phyloP scores from a whole-genome alignment of 208 protist genomes.

The Leishmania braziliensis region DNA sequence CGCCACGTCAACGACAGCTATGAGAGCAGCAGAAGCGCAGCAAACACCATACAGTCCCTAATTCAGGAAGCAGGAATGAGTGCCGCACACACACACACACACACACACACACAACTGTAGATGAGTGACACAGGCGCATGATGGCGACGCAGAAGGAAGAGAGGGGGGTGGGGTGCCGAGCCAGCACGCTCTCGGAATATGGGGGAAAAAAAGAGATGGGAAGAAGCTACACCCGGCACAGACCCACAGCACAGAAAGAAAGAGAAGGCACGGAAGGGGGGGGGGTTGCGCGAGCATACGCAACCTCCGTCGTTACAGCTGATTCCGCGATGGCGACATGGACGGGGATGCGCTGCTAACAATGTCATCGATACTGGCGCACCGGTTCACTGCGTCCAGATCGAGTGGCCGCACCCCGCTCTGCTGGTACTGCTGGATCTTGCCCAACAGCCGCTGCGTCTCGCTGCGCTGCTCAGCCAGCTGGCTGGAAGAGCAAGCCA shows the following conservation, averaged over 20 bases:
- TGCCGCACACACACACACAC: background rate
- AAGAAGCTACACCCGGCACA: background rate
- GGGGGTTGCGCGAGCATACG: background rate
- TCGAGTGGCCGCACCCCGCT: background rate
- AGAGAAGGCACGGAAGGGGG: background rate
- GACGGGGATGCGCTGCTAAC: slow-evolving; percentile 13
- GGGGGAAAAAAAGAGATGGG: slow-evolving; percentile 26
- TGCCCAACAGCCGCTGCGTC: slow-evolving; percentile 26
- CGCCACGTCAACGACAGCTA: background rate
- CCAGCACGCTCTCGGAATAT: slow-evolving; percentile 1
- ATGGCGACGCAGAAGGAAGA: background rate
- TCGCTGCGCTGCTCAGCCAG: slow-evolving; percentile 32
- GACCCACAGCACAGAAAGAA: background rate
- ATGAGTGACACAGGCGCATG: background rate
- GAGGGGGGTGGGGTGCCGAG: background rate
- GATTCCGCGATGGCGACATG: background rate
- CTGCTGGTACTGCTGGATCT: slow-evolving; percentile 33
- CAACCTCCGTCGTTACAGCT: background rate
- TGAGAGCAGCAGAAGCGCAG: background rate
- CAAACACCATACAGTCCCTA: background rate
- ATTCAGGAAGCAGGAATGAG: background rate
- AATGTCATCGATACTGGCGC: background rate
- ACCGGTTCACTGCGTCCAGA: background rate
- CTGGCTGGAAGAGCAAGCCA: slow-evolving; percentile 27
- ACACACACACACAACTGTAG: background rate